Conservation (phyloP, 2,329 filamentous ascomycete species). For the Lecanicillium sp. region DNA sequence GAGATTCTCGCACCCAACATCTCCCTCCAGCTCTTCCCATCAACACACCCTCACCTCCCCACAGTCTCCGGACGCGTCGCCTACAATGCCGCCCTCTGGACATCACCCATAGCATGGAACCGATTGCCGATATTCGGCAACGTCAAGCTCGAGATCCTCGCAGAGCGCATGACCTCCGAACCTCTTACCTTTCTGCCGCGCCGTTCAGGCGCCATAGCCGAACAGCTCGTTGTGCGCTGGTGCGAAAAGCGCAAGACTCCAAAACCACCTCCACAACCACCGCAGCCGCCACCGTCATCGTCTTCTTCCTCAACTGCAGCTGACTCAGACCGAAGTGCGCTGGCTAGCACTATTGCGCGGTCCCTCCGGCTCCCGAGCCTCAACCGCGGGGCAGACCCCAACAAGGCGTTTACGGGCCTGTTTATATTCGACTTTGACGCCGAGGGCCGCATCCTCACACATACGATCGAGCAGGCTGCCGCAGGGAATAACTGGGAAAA, state of each 20-base stretch:
- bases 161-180: slow-evolving; percentile 73
- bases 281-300: slow-evolving; percentile 13
- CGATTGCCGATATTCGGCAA: slow-evolving; percentile 85
- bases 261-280: slow-evolving; percentile 17
- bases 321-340: neutral
- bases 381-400: slow-evolving; percentile 35
- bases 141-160: slow-evolving; percentile 77
- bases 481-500: slow-evolving; percentile 76
- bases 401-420: slow-evolving; percentile 77
- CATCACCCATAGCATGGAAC: slow-evolving; percentile 92
- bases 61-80: slow-evolving; percentile 85
- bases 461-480: slow-evolving; percentile 91
- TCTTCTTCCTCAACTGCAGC: too few species aligned
- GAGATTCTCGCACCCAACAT: slow-evolving; percentile 71
- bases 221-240: slow-evolving; percentile 90
- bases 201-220: slow-evolving; percentile 49
- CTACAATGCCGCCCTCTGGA: slow-evolving; percentile 92
- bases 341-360: slow-evolving; percentile 30
- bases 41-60: slow-evolving; percentile 80
- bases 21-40: slow-evolving; percentile 61
- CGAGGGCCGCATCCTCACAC: slow-evolving; percentile 72
- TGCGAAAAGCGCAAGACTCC: slow-evolving; percentile 35
- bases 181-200: slow-evolving; percentile 38
- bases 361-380: slow-evolving; percentile 26
- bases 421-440: slow-evolving; percentile 95